Evolutionary conservation across 2,329 filamentous ascomycete species (phyloP), one percentile per base, ranked within the genome.

Genomic region (Fusarium pseudograminearum): DNA sequence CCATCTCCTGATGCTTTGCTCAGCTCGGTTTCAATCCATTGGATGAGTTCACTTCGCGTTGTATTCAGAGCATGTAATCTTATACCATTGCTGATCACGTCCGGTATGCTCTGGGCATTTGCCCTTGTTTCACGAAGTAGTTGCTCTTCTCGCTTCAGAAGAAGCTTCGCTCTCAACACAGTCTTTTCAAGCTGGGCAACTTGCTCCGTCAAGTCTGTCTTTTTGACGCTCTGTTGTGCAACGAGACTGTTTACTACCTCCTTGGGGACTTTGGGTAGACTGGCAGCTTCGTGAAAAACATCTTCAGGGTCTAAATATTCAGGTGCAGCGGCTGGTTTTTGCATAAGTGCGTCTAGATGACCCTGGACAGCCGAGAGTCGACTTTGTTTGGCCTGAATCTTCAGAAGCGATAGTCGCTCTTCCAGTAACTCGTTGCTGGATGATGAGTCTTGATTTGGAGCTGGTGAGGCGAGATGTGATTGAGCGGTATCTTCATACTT

Each of bases 21-120:
- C 24, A 91, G 78, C 74, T 91, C 89, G 7, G 79, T 80, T 76
- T 91, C 89, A 59, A 91, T 90, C 89, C 89, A 91, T 59, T 78
- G 82, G 61, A 91, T 90, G 52, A 91, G 82, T 65, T 87, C 86
- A 53, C 85, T 84, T 18, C 89, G 83, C 14, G 89, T 87, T 10
- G 79, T 79, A 42, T 83, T 83, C 12, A 91, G 78, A 16, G 89
- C 89, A 48, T 83, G 80, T 4, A 88, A 69, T 65, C 85, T 86
- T 18, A 80, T 75, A 5, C 76, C 74, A 41, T 79, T 77, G 62
- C 78, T 79, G 40, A 83, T 70, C 20, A 74, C 74, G 41, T 78
- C 78, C 3, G 80, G 78, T 11, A 79, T 76, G 42, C 76, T 73
- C 20, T 80, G 77, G 8, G 78, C 77, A 42, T 77, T 77, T 50